Percentiles rank a stretch among this genome's conserved stretches.
Conservation (phyloP, 2,329 filamentous ascomycete genomes). For the Alternaria ethzedia region DNA sequence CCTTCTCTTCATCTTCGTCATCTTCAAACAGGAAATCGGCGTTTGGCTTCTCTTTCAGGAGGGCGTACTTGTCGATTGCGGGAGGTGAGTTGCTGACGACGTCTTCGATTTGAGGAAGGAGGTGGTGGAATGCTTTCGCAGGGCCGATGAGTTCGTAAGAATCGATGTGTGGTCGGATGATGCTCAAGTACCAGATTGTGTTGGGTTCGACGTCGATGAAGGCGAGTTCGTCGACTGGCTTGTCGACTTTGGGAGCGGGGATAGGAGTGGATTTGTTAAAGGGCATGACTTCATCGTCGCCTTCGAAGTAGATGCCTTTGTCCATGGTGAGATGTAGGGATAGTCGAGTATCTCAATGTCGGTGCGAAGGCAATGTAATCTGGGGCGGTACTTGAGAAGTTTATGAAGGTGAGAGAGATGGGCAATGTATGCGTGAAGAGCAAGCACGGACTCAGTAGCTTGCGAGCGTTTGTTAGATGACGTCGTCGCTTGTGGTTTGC, state of each 20-base stretch:
- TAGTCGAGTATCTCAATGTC: background rate
- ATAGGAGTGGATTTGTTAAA: background rate
- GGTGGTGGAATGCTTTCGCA: slow-evolving; percentile 15
- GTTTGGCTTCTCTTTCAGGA: background rate
- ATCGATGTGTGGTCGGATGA: slow-evolving; percentile 31
- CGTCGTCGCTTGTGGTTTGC: background rate
- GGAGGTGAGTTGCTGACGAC: slow-evolving; percentile 20
- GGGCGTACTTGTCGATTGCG: slow-evolving; percentile 29
- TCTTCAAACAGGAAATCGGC: background rate
- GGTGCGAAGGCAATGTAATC: background rate
- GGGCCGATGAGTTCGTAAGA: slow-evolving; percentile 26
- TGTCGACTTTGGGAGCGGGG: background rate
- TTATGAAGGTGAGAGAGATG: background rate
- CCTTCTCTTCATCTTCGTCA: background rate
- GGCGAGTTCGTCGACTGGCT: slow-evolving; percentile 24
- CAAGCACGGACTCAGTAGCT: background rate
- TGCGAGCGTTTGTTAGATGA: slow-evolving; percentile 2
- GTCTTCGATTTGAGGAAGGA: slow-evolving; percentile 23
- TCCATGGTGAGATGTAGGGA: slow-evolving; percentile 10
- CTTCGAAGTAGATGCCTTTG: slow-evolving; percentile 14
- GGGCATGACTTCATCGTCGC: background rate
- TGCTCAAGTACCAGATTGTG: slow-evolving; percentile 34
- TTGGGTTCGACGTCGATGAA: background rate
- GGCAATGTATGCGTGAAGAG: background rate
- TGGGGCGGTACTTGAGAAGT: background rate